Evolutionary conservation across 2,329 filamentous ascomycete species (phyloP), one percentile per base, ranked within the genome.

Genomic region (Curvularia spicifera): DNA sequence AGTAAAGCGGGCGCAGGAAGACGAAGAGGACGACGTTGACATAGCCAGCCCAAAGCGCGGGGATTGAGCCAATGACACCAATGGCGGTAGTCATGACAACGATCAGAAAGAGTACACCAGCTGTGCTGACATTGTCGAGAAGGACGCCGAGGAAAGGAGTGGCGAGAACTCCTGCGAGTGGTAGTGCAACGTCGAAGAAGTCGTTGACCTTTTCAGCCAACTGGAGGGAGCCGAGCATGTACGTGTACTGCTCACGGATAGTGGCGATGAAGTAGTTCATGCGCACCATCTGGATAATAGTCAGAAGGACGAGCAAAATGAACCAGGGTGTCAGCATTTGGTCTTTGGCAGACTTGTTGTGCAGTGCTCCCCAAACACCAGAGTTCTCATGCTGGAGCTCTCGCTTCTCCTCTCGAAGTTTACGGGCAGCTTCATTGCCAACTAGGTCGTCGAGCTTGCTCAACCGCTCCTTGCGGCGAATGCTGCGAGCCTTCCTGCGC

Each of bases 191-290:
- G 71, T 96, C 92, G 78, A 97, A 96, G 74, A 93, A 88, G 43
- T 89, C 83, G 78, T 96, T 96, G 72, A 96, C 82, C 53, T 83
- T 79, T 15, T 86, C 81, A 0, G 91, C 91, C 47, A 82, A 79
- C 1, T 80, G 76, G 52, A 80, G 78, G 0, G 87, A 88, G 37
- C 80, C 80, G 5, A 96, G 84, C 48, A 97, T 84, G 69, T 87
- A 89, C 47, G 86, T 84, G 77, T 96, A 96, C 75, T 97, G 93
- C 3, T 88, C 84, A 2, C 89, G 85, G 63, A 97, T 89, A 2
- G 93, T 96, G 3, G 93, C 91, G 52, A 97, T 91, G 73, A 96
- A 96, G 80, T 93, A 96, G 79, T 96, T 96, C 83, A 96, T 96
- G 18, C 72, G 66, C 9, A 76, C 63, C 79, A 83, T 86, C 73